A percentile compares a stretch with the other conserved stretches of the same genome.
Conservation (phyloP, 805 yeast species). For the Wickerhamomyces alni region DNA sequence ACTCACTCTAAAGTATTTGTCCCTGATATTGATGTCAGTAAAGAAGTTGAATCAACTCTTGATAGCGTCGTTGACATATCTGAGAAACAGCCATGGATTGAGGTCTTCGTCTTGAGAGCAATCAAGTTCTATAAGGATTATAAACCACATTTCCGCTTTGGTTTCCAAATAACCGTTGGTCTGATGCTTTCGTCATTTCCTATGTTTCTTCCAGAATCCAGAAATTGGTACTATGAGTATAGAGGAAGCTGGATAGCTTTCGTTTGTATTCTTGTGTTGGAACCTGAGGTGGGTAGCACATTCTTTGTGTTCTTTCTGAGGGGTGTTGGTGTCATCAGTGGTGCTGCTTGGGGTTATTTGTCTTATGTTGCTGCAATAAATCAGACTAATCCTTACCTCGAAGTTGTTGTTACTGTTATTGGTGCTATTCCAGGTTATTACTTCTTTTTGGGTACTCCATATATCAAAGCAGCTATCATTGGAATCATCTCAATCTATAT, state of each 20-base stretch:
- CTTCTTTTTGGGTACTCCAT: conserved; percentile 38
- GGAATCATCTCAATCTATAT: conserved; percentile 41
- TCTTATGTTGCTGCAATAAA: conserved; percentile 38
- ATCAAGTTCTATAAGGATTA: conserved; percentile 9
- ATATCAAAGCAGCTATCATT: conserved; percentile 45
- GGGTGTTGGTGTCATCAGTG: conserved; percentile 39
- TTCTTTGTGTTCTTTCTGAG: conserved; percentile 41
- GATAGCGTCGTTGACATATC: background rate
- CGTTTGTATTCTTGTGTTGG: conserved; percentile 42
- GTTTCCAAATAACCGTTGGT: conserved; percentile 39
- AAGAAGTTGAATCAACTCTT: background rate
- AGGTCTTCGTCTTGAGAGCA: background rate
- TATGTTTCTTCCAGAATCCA: conserved; percentile 39
- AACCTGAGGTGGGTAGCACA: conserved; percentile 46
- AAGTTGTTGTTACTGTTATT: conserved; percentile 34
- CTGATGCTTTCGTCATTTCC: conserved; percentile 44
- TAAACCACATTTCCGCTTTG: conserved; percentile 36
- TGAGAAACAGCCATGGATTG: background rate
- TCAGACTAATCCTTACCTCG: conserved; percentile 35
- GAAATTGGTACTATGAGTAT: conserved; percentile 42
- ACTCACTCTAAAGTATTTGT: conserved; percentile 6
- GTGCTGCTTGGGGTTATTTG: conserved; percentile 45
- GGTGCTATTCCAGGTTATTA: conserved; percentile 43
- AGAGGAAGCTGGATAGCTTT: conserved; percentile 51
- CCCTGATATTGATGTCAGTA: background rate